These are phyloP conservation scores for Rhodocollybia butyracea DNA, from an alignment of 768 basidiomycete species.

Conservation along the genomic window DNA sequence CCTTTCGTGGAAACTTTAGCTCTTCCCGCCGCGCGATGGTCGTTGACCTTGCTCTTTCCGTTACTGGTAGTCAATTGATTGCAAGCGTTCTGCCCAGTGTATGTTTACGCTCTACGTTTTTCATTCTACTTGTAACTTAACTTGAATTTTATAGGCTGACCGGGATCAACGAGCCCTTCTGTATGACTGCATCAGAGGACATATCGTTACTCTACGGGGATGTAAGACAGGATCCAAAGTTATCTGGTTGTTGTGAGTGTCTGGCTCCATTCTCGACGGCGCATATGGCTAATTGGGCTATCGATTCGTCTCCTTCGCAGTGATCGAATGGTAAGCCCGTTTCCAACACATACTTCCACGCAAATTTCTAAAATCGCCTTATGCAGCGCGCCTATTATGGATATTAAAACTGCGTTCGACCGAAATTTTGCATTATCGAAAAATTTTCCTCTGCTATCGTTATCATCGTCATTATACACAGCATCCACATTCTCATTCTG, in stretches of 20 bases:
- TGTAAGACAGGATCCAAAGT: slow-evolving; percentile 91
- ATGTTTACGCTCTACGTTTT: slow-evolving; percentile 18
- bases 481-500: slow-evolving; percentile 8
- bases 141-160: slow-evolving; percentile 52
- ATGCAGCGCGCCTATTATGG: slow-evolving; percentile 61
- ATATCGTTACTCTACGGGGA: slow-evolving; percentile 86
- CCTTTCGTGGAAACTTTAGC: slow-evolving; percentile 17
- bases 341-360: neutral
- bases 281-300: slow-evolving; percentile 4
- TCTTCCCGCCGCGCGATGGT: slow-evolving; percentile 79
- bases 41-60: slow-evolving; percentile 80
- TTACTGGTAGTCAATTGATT: slow-evolving; percentile 83
- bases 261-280: neutral
- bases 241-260: slow-evolving; percentile 77
- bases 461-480: neutral
- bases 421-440: slow-evolving; percentile 21
- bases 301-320: slow-evolving; percentile 23
- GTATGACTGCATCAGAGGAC: slow-evolving; percentile 83
- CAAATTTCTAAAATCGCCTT: slow-evolving; percentile 4
- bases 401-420: slow-evolving; percentile 34
- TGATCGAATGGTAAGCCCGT: slow-evolving; percentile 50
- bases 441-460: slow-evolving; percentile 18
- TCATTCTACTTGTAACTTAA: slow-evolving; percentile 1
- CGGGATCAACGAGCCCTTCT: slow-evolving; percentile 81
- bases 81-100: slow-evolving; percentile 79